Conservation (phyloP, 306 rosid species). For the Glycine tomentella region DNA sequence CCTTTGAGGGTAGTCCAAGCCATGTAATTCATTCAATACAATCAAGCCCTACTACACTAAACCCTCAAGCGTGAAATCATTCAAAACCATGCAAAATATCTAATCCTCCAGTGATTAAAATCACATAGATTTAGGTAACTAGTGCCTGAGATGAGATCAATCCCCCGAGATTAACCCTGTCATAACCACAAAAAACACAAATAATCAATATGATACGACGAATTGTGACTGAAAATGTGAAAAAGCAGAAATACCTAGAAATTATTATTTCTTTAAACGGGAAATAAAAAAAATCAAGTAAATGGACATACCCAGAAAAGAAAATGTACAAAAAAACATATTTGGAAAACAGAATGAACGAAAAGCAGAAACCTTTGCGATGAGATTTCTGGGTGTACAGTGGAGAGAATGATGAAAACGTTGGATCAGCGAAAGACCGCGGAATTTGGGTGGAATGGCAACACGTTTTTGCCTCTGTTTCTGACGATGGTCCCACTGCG, state of each 20-base stretch:
- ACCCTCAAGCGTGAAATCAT: conserved; percentile 43
- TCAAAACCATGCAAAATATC: conserved; percentile 35
- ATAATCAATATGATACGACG: conserved; percentile 16
- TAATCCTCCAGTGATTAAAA: conserved; percentile 31
- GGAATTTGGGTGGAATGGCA: conserved; percentile 15
- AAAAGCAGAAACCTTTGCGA: conserved; percentile 44
- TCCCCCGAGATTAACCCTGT: conserved; percentile 34
- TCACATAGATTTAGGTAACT: conserved; percentile 32
- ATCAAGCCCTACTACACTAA: neutral
- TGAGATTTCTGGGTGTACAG: neutral
- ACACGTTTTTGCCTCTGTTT: conserved; percentile 6
- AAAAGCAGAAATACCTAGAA: conserved; percentile 1
- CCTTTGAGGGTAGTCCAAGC: conserved; percentile 67
- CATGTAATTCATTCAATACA: conserved; percentile 62
- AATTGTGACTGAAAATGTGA: conserved; percentile 18
- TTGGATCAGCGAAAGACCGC: conserved; percentile 3
- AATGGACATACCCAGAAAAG: conserved; percentile 24
- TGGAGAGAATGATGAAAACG: neutral
- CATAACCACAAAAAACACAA: conserved; percentile 33
- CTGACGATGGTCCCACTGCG: conserved; percentile 38
- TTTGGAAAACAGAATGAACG: conserved; percentile 24
- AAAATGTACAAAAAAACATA: neutral
- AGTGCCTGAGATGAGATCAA: conserved; percentile 41
- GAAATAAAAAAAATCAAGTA: neutral
- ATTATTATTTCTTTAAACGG: neutral